Conservation (phyloP, 768 basidiomycete genomes). For the Suillus sp. region DNA sequence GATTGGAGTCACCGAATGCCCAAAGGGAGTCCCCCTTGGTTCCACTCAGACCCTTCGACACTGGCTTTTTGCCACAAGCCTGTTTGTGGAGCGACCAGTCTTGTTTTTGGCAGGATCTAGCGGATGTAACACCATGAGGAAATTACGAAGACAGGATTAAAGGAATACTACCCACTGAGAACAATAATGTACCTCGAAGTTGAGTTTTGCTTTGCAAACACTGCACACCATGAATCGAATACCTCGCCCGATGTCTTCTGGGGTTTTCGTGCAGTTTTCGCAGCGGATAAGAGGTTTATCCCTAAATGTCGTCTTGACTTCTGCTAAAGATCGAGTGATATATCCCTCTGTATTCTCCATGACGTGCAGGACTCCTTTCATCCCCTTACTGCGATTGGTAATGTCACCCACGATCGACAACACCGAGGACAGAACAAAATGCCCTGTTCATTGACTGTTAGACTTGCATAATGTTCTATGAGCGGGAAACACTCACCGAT, state of each 20-base stretch:
- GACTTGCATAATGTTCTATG: not conserved
- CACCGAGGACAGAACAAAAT: slow-evolving; percentile 10
- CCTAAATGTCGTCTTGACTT: slow-evolving; percentile 1
- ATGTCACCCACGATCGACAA: slow-evolving; percentile 11
- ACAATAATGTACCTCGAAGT: slow-evolving; percentile 24
- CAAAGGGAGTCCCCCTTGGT: slow-evolving; percentile 22
- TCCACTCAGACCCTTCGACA: slow-evolving; percentile 22
- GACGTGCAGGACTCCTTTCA: slow-evolving; percentile 6
- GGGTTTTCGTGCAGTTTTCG: slow-evolving; percentile 22
- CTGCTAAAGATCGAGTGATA: slow-evolving; percentile 1
- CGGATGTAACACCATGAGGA: not conserved
- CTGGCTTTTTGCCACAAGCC: slow-evolving; percentile 22
- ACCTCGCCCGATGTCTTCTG: slow-evolving; percentile 19
- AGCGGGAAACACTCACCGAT: slow-evolving; percentile 15
- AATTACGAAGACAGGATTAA: not conserved
- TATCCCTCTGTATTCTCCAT: slow-evolving; percentile 10
- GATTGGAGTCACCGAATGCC: slow-evolving; percentile 7
- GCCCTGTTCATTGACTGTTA: slow-evolving; percentile 6
- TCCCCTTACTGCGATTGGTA: not conserved
- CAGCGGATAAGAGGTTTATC: slow-evolving; percentile 24
- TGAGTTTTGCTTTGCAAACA: slow-evolving; percentile 21
- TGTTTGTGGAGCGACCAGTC: slow-evolving; percentile 23
- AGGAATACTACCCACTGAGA: slow-evolving; percentile 14
- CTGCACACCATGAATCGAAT: slow-evolving; percentile 27
- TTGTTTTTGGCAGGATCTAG: slow-evolving; percentile 22